Evolutionary conservation across 2,329 filamentous ascomycete genomes (phyloP).

Genomic region (Trichoderma sp.): DNA sequence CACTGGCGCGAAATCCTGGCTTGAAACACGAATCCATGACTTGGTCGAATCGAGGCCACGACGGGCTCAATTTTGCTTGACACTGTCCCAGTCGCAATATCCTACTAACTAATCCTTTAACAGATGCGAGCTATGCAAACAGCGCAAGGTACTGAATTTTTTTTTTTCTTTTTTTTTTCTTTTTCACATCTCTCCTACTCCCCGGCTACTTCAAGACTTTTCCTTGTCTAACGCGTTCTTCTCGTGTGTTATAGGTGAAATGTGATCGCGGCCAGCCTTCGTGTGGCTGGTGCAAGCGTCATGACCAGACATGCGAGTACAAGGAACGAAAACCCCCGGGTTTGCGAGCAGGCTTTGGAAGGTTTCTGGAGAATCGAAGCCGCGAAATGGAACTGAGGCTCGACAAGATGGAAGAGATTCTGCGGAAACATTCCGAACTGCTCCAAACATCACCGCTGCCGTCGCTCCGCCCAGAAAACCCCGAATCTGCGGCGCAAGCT

Average conservation of each 20-base stretch:
- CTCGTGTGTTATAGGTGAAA: slow-evolving; percentile 55
- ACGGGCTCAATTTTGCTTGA: background rate
- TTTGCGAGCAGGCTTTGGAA: slow-evolving; percentile 64
- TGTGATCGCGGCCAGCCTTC: slow-evolving; percentile 73
- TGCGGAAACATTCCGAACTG: slow-evolving; percentile 64
- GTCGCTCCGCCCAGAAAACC: slow-evolving; percentile 32
- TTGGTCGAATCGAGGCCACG: background rate
- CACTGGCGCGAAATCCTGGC: background rate
- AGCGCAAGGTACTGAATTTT: slow-evolving; percentile 63
- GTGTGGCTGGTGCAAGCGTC: slow-evolving; percentile 65
- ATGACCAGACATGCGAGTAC: slow-evolving; percentile 62
- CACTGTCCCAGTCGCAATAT: background rate
- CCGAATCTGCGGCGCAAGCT: slow-evolving; percentile 42
- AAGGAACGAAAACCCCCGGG: slow-evolving; percentile 67
- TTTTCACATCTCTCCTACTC: background rate
- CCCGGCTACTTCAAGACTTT: background rate
- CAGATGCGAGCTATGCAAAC: slow-evolving; percentile 76
- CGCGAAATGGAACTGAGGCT: slow-evolving; percentile 32
- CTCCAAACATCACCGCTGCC: slow-evolving; percentile 53
- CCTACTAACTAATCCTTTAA: slow-evolving; percentile 19
- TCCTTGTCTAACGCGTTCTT: slow-evolving; percentile 19
- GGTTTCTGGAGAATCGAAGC: slow-evolving; percentile 66
- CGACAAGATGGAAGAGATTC: slow-evolving; percentile 64
- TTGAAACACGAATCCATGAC: background rate
- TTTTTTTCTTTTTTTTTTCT: background rate